Base-by-base conservation (phyloP, 2,329 filamentous ascomycete genomes). In the Cladosporium cucumerinum region DNA sequence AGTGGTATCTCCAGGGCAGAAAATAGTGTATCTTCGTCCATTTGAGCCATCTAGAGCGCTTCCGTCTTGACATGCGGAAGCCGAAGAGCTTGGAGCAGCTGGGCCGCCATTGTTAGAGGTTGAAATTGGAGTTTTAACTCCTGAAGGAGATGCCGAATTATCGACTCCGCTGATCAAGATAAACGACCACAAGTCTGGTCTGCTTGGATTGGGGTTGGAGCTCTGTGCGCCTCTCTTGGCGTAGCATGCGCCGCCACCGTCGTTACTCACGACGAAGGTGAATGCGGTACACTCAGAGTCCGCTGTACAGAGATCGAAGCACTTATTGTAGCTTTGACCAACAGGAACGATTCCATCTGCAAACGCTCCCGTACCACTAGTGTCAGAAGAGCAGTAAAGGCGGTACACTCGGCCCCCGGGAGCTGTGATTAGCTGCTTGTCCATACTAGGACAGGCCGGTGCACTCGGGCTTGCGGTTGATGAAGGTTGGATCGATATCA, bases 341-440 rank as follows among this genome's bases (percentile, higher is more conserved):
- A n/a, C 39, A 46, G n/a, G 39, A 21, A 46, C 10, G 1, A 21
- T 8, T 54, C 14, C 7, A 32, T 16, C 36, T n/a, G 54, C 25
- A 3, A 52, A 28, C 5, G 23, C 48, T 48, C 49, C 51, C 11
- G 55, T 12, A 6, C 36, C 28, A 26, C 25, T 46, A 11, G 49
- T 43, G 46, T 66, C 65, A 39, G 57, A 66, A 32, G 61, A 65
- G 43, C 66, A 68, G 28, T 61, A 64, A 8, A 65, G 57, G 16
- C 26, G 39, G 48, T 66, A 66, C 5, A 16, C 32, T 8, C 54
- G 10, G 18, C 54, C 58, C 26, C 63, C 61, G 14, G 57, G 48
- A 36, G 62, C 55, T 25, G 60, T 61, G 23, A 58, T 16, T 26
- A 57, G n/a, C 51, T 64, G 36, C 16, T 59, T 32, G 61, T 63